Evolutionary conservation across 148 eudicot species (phyloP).

Genomic region (Arctostaphylos glauca): DNA sequence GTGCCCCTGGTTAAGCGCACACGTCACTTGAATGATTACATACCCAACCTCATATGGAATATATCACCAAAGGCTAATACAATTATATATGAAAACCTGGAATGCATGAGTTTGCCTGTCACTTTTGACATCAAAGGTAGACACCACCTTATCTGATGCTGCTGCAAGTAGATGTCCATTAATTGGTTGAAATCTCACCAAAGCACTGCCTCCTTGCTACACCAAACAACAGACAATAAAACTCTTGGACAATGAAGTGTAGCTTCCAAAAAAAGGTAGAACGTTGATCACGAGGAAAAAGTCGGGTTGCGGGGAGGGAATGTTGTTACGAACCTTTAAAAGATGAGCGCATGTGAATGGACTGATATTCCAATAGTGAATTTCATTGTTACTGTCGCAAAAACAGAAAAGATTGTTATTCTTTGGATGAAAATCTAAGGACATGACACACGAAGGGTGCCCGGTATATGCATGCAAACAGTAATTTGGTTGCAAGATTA

Average conservation of each 20-base stretch:
- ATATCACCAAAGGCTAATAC: too few relatives aligned
- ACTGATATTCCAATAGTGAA: constrained; percentile 73
- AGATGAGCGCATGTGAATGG: constrained; percentile 63
- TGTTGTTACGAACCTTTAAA: constrained; percentile 79
- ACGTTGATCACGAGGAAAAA: neutral
- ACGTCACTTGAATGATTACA: too few relatives aligned
- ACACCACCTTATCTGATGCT: too few relatives aligned
- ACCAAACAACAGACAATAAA: neutral
- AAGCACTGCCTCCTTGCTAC: too few relatives aligned
- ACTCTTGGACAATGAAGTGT: neutral
- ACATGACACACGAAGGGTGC: constrained; percentile 71
- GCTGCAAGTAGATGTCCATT: too few relatives aligned
- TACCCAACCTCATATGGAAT: too few relatives aligned
- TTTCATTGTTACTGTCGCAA: constrained; percentile 80
- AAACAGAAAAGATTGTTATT: constrained; percentile 85
- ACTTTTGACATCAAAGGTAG: too few relatives aligned
- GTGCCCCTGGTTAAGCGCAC: too few relatives aligned
- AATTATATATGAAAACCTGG: too few relatives aligned
- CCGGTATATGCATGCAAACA: constrained; percentile 71
- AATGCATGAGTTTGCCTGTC: too few relatives aligned
- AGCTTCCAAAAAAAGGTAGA: neutral
- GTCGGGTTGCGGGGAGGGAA: neutral
- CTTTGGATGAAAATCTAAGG: constrained; percentile 96
- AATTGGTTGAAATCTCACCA: too few relatives aligned
- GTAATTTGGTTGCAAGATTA: constrained; percentile 73